Percentiles rank a stretch among this genome's conserved stretches.
These are phyloP conservation scores for Iris macrosiphon DNA, from an alignment of 106 monocot species.

Conservation along the genomic window DNA sequence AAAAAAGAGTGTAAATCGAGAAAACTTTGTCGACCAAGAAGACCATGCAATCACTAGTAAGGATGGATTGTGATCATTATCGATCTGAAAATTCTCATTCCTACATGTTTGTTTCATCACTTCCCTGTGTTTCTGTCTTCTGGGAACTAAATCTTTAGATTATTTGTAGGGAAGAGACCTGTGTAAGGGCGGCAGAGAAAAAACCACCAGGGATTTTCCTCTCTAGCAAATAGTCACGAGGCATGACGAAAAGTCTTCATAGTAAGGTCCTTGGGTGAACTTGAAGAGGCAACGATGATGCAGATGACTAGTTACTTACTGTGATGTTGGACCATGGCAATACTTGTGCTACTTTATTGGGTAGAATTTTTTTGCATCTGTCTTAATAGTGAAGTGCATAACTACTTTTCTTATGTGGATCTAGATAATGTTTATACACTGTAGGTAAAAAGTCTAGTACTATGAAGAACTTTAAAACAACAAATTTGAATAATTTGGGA, in stretches of 20 bases:
- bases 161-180: background rate
- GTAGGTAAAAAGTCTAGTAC: too few species aligned
- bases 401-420: background rate
- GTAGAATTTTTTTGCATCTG: background rate
- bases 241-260: background rate
- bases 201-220: background rate
- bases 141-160: too few species aligned
- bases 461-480: too few species aligned
- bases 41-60: slow-evolving; percentile 18
- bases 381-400: background rate
- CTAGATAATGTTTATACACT: too few species aligned
- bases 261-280: background rate
- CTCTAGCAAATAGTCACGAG: background rate
- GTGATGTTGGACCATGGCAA: too few species aligned
- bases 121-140: too few species aligned
- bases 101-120: too few species aligned
- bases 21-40: slow-evolving; percentile 30
- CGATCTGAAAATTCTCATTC: too few species aligned
- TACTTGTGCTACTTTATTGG: background rate
- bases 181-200: background rate
- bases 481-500: too few species aligned
- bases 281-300: background rate
- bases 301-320: background rate
- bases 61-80: slow-evolving; percentile 8
- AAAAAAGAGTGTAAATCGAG: too few species aligned